These are phyloP conservation scores for Sugiyamaella pinicola DNA, from an alignment of 1,139 yeast genomes.

Conservation along the genomic window DNA sequence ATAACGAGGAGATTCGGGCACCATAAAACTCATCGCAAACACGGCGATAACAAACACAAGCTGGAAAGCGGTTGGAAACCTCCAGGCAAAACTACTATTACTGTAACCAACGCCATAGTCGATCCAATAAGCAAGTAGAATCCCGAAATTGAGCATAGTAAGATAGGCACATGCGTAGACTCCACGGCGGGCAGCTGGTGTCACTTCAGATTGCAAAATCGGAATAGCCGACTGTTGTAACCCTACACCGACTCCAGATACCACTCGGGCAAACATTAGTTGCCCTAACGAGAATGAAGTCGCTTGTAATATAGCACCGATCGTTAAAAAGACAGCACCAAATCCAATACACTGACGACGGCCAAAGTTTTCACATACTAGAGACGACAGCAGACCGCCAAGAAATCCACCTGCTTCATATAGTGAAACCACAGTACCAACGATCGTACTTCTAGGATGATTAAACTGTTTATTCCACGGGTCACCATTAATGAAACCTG, in stretches of 20 bases:
- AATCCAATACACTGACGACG: constrained; percentile 63
- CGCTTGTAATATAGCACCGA: constrained; percentile 84
- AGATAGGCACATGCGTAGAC: constrained; percentile 68
- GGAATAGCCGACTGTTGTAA: constrained; percentile 63
- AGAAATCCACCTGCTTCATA: constrained; percentile 81
- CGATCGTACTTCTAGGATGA: constrained; percentile 28
- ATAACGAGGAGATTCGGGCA: constrained; percentile 72
- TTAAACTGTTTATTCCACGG: constrained; percentile 23
- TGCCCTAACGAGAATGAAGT: constrained; percentile 50
- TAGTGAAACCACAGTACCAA: constrained; percentile 49
- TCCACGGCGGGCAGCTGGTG: constrained; percentile 70
- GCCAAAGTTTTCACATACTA: constrained; percentile 69
- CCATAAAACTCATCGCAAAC: constrained; percentile 41
- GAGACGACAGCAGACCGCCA: constrained; percentile 41
- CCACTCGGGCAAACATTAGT: constrained; percentile 52
- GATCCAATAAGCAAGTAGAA: constrained; percentile 72
- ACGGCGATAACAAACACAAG: constrained; percentile 27
- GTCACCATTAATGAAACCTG: constrained; percentile 23
- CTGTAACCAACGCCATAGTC: constrained; percentile 49
- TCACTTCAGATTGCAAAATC: constrained; percentile 72
- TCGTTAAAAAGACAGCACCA: constrained; percentile 57
- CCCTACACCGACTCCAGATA: constrained; percentile 64
- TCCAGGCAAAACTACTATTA: constrained; percentile 51
- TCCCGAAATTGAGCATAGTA: constrained; percentile 68
- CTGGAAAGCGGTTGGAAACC: constrained; percentile 47